phyloP scores from a whole-genome alignment of 139 green algal genomes.

The Penium margaritaceum region DNA sequence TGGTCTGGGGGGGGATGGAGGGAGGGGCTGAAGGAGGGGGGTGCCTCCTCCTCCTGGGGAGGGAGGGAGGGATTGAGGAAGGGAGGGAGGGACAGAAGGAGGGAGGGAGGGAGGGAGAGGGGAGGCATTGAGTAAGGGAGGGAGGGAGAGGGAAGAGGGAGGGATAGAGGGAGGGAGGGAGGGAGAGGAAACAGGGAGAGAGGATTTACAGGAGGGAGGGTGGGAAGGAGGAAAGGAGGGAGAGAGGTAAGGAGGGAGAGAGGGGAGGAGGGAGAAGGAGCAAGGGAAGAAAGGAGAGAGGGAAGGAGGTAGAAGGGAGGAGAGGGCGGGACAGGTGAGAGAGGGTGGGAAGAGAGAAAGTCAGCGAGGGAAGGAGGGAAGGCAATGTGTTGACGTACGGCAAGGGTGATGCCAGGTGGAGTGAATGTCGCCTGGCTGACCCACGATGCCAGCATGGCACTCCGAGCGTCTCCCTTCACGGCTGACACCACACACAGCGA shows the following conservation, averaged over 20 bases:
- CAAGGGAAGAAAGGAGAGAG: not conserved
- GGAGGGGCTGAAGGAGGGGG: no score
- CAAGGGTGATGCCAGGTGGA: conserved; percentile 80
- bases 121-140: no score
- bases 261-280: not conserved
- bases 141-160: not conserved
- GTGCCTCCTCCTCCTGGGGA: no score
- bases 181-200: not conserved
- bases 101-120: not conserved
- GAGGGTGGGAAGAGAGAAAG: not conserved
- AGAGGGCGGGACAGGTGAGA: not conserved
- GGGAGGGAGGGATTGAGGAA: not conserved
- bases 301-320: not conserved
- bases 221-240: not conserved
- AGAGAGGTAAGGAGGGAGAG: not conserved
- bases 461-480: conserved; percentile 60
- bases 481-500: conserved; percentile 80
- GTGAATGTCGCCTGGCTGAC: conserved; percentile 81
- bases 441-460: conserved; percentile 87
- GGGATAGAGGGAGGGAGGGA: not conserved
- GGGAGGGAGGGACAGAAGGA: not conserved
- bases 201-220: not conserved
- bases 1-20: no score
- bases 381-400: conserved; percentile 49
- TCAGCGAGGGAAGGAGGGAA: not conserved